Conservation (phyloP, 2,329 filamentous ascomycete genomes). For the Xylariaceae sp. region DNA sequence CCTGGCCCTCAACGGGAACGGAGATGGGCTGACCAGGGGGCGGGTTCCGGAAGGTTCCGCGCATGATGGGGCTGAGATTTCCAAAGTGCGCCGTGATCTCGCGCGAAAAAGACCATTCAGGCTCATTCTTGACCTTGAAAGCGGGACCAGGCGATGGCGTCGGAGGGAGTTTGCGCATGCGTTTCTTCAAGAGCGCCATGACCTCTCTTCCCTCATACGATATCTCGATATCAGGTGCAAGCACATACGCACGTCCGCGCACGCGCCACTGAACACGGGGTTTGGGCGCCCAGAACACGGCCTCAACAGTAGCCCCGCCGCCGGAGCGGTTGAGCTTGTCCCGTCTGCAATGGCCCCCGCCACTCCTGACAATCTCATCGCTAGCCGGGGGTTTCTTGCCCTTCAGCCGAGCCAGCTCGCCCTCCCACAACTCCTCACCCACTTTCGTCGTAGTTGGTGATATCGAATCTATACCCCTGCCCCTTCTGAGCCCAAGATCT, state of each 20-base stretch:
- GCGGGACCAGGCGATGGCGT: no score
- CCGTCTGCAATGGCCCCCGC: not conserved
- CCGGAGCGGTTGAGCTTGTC: conserved; percentile 43
- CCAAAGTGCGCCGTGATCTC: conserved; percentile 87
- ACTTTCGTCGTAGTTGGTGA: conserved; percentile 39
- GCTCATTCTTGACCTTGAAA: no score
- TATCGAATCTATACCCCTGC: conserved; percentile 28
- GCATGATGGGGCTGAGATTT: conserved; percentile 75
- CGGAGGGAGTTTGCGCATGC: conserved; percentile 50
- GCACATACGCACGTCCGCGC: conserved; percentile 67
- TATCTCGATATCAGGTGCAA: conserved; percentile 58
- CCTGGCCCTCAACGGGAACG: conserved; percentile 39
- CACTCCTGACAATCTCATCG: conserved; percentile 23
- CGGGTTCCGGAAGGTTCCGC: conserved; percentile 70
- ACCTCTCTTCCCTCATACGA: conserved; percentile 51
- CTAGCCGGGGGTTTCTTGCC: conserved; percentile 27
- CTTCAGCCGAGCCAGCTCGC: conserved; percentile 8
- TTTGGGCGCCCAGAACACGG: conserved; percentile 61
- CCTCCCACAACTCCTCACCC: conserved; percentile 21
- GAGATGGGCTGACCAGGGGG: conserved; percentile 58
- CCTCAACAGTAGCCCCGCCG: conserved; percentile 70
- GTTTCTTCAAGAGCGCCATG: conserved; percentile 52
- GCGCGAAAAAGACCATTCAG: conserved; percentile 67
- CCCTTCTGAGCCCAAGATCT: conserved; percentile 6
- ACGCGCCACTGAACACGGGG: conserved; percentile 78